A percentile compares a stretch with the other conserved stretches of the same genome.
Evolutionary conservation across 169 alveolate genomes (phyloP).

Genomic region (Eimeria nieschulzi): DNA sequence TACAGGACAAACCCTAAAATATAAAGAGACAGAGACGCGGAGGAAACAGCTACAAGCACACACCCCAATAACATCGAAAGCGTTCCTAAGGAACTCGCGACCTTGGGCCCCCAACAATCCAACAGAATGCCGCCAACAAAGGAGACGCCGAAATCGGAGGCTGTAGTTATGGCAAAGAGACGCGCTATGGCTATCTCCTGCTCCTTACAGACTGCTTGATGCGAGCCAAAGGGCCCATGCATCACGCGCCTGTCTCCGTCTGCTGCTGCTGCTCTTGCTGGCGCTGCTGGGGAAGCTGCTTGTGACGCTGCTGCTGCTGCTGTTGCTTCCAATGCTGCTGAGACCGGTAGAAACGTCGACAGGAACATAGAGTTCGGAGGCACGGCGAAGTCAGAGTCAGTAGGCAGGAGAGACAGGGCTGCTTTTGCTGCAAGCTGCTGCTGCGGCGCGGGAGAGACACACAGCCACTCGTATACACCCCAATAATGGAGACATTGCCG

Average conservation of each 20-base stretch:
- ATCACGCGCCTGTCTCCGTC: neutral
- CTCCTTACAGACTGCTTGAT: slow-evolving; percentile 17
- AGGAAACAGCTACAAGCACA: slow-evolving; percentile 20
- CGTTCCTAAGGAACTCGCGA: slow-evolving; percentile 24
- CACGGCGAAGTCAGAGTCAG: neutral
- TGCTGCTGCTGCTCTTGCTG: neutral
- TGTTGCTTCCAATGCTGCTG: neutral
- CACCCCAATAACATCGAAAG: slow-evolving; percentile 54
- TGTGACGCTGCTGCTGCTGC: slow-evolving; percentile 5
- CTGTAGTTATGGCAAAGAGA: slow-evolving; percentile 52
- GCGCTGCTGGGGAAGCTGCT: slow-evolving; percentile 26
- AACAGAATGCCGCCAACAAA: slow-evolving; percentile 63
- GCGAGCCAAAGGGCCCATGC: neutral
- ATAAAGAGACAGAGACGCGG: neutral
- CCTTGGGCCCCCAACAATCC: slow-evolving; percentile 69
- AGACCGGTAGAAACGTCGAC: neutral
- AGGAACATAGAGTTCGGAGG: no score
- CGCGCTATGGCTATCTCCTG: slow-evolving; percentile 55
- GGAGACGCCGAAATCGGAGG: slow-evolving; percentile 60
- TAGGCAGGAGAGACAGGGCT: neutral
- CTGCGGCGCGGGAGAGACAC: slow-evolving; percentile 26
- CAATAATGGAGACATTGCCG: slow-evolving; percentile 44
- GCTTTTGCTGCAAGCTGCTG: slow-evolving; percentile 47
- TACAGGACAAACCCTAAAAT: slow-evolving; percentile 18
- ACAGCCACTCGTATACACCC: slow-evolving; percentile 64